Base-by-base conservation (phyloP, 345 rosid species). In the Arabidopsis thaliana region DNA sequence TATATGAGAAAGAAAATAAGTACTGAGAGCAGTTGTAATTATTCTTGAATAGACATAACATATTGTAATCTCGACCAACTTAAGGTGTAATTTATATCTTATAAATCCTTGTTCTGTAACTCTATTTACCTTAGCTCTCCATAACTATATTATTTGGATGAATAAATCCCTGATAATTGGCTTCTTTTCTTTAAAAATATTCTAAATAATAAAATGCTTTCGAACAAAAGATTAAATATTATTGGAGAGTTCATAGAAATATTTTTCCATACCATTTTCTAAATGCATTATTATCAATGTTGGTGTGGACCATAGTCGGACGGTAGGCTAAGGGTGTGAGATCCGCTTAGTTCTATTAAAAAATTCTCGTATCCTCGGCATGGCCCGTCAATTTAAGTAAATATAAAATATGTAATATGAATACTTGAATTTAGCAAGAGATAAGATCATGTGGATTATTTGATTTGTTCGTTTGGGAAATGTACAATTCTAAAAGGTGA, bases 301-400 rank as follows among this genome's bases (percentile, higher is more conserved):
- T 32, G 13, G 4, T 33, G 36, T 72, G 76, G 76, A 61, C 76
- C 60, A 72, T 12, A 22, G n/a, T 60, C 10, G 61, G 33, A 37
- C 2, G 8, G 42, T 61, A 59, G 60, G 32, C 10, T 61, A 50
- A 20, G 30, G 33, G 57, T 74, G 78, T 1, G 41, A 52, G 67
- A 49, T 59, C 53, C 67, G 41, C 55, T 49, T 38, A 13, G 13
- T 38, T 58, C 61, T 59, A 40, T 49, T 40, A 14, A 38, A 22
- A 38, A 28, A 13, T 22, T 67, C 1, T 59, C 66, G 49, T 24
- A 59, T 48, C 28, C 3, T 58, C 37, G n/a, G 41, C 23, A 46
- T 74, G 32, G 30, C 30, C 38, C 67, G 37, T 58, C 60, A 22
- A 32, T 3, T 48, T 66, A 16, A 56, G 41, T 56, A 37, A 37